A percentile compares a stretch with the other conserved stretches of the same genome.
Evolutionary conservation across 176 grass and related monocot species (phyloP).

Genomic region (Saccharum spontaneum): DNA sequence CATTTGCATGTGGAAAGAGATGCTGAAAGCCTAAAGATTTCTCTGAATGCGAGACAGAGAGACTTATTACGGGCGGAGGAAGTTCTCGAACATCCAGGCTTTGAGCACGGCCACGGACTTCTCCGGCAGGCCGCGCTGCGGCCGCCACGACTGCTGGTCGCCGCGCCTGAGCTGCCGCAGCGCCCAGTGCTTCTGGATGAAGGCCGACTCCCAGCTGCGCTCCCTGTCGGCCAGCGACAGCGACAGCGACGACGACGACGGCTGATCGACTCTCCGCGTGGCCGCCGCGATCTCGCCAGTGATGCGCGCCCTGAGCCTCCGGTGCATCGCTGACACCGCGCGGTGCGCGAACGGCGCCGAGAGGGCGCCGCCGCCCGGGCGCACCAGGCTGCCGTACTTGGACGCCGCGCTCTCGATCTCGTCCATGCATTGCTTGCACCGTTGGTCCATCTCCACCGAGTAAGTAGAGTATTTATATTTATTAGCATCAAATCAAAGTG

Average conservation of each 20-base stretch:
- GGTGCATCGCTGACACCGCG: constrained; percentile 41
- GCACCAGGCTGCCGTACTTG: constrained; percentile 52
- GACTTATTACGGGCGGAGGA: constrained; percentile 93
- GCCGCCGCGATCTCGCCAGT: constrained; percentile 35
- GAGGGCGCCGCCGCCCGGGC: constrained; percentile 11
- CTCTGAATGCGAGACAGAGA: not conserved
- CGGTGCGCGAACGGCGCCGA: constrained; percentile 41
- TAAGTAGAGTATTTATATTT: not conserved
- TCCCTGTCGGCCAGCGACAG: constrained; percentile 42
- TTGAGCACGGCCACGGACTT: constrained; percentile 91
- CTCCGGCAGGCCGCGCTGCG: constrained; percentile 85
- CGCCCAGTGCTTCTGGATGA: constrained; percentile 96
- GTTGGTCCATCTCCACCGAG: constrained; percentile 65
- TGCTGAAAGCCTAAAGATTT: not conserved
- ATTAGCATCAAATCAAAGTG: not conserved
- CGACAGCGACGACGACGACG: not conserved
- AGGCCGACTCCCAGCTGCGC: constrained; percentile 70
- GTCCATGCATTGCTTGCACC: constrained; percentile 71
- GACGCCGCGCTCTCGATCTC: constrained; percentile 54
- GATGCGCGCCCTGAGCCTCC: constrained; percentile 64
- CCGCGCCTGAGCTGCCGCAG: constrained; percentile 63
- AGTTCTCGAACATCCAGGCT: constrained; percentile 97
- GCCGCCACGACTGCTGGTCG: constrained; percentile 75
- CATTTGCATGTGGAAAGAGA: not conserved
- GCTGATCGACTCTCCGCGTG: not conserved